A percentile compares a stretch with the other conserved stretches of the same genome.
Evolutionary conservation across 2,329 filamentous ascomycete genomes (phyloP).

Genomic region (Penicillium italicum): DNA sequence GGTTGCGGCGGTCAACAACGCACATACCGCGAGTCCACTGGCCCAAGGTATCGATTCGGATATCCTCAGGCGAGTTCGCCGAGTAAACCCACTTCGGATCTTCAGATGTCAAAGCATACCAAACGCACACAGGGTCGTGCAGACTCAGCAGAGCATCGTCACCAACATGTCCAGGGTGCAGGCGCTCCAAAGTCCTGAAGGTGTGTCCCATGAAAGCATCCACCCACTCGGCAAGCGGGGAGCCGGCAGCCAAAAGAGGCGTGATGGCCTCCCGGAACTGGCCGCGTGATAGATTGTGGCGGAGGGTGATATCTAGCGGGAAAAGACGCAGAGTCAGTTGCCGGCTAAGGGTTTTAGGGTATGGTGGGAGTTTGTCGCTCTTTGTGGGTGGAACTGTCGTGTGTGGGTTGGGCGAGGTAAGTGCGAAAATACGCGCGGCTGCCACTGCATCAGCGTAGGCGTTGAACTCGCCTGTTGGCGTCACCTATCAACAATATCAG

Average conservation of each 20-base stretch:
- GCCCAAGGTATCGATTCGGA: conserved; percentile 81
- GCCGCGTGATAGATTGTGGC: conserved; percentile 62
- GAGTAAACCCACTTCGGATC: conserved; percentile 43
- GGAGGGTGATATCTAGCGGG: conserved; percentile 72
- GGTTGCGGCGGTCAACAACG: conserved; percentile 68
- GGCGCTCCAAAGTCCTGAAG: conserved; percentile 63
- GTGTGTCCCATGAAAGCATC: conserved; percentile 68
- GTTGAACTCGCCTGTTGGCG: conserved; percentile 90
- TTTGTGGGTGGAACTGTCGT: conserved; percentile 73
- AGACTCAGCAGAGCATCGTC: conserved; percentile 57
- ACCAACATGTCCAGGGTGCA: conserved; percentile 54
- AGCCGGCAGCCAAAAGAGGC: conserved; percentile 57
- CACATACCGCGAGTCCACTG: conserved; percentile 96
- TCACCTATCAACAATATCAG: conserved; percentile 40
- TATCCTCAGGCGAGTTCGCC: conserved; percentile 64
- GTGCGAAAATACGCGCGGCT: conserved; percentile 70
- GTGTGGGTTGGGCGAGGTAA: conserved; percentile 68
- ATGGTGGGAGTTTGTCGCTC: conserved; percentile 51
- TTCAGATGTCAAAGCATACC: conserved; percentile 65
- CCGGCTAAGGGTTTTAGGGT: conserved; percentile 62
- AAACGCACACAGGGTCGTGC: conserved; percentile 75
- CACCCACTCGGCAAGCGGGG: conserved; percentile 71
- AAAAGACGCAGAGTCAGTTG: conserved; percentile 66
- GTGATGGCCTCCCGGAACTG: conserved; percentile 57
- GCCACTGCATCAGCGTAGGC: conserved; percentile 82